Percentiles rank a stretch among this genome's conserved stretches.
Evolutionary conservation across 371 early-diverging fungal genomes (phyloP).

Genomic region (Mortierella sp.): DNA sequence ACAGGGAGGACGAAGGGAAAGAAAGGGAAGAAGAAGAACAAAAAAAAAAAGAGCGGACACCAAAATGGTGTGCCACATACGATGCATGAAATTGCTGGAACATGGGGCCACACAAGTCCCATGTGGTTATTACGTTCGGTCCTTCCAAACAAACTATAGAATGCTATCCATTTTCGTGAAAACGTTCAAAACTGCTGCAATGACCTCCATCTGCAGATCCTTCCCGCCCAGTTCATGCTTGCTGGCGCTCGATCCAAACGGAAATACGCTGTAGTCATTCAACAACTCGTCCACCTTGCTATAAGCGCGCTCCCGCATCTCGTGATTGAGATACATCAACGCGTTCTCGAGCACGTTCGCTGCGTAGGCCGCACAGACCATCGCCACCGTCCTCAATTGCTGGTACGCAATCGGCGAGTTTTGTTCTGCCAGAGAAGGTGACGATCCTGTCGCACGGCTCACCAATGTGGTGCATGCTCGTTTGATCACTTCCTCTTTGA

Average conservation of each 20-base stretch:
- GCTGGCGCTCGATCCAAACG: slow-evolving; percentile 72
- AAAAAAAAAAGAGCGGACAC: slow-evolving; percentile 1
- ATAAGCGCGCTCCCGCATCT: slow-evolving; percentile 89
- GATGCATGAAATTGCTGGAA: no score
- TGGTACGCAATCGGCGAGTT: slow-evolving; percentile 55
- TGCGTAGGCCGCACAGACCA: slow-evolving; percentile 96
- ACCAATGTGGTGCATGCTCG: slow-evolving; percentile 81
- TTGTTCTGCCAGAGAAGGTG: slow-evolving; percentile 57
- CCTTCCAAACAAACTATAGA: slow-evolving; percentile 49
- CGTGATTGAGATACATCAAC: slow-evolving; percentile 81
- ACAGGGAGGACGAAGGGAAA: background rate
- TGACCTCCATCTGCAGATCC: slow-evolving; percentile 73
- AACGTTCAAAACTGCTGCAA: slow-evolving; percentile 83
- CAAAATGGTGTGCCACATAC: background rate
- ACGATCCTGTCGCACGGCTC: slow-evolving; percentile 56
- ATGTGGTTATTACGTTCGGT: no score
- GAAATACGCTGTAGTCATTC: slow-evolving; percentile 85
- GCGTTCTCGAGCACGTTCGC: slow-evolving; percentile 97
- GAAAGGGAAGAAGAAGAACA: background rate
- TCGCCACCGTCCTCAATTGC: slow-evolving; percentile 79
- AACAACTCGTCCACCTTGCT: slow-evolving; percentile 89
- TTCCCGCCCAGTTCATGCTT: slow-evolving; percentile 62
- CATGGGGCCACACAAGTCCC: no score
- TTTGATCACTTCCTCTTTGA: slow-evolving; percentile 87
- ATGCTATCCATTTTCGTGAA: slow-evolving; percentile 91